Conservation (phyloP, 1,284 basidiomycete species). For the Ceratobasidium sp. region DNA sequence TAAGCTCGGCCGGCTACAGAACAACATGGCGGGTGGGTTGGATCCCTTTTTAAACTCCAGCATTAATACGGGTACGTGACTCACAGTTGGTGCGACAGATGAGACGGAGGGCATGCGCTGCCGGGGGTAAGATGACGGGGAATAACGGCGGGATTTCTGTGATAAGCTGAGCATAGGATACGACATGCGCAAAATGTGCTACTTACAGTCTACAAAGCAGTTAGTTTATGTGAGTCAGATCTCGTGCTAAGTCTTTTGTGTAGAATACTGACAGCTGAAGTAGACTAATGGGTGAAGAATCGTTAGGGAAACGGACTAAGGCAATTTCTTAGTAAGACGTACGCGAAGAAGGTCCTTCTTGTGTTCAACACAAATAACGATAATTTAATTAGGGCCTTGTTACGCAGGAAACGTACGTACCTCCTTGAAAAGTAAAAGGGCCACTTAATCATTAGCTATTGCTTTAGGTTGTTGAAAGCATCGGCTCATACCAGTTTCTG, state of each 20-base stretch:
- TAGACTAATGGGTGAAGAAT: background rate
- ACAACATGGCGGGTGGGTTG: no score
- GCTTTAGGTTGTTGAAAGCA: background rate
- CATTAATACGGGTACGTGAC: background rate
- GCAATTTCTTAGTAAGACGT: background rate
- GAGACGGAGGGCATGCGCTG: background rate
- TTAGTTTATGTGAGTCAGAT: background rate
- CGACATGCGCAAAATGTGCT: background rate
- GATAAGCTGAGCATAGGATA: background rate
- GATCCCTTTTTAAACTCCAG: background rate
- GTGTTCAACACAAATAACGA: background rate
- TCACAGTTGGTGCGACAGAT: background rate
- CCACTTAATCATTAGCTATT: background rate
- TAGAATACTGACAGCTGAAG: background rate
- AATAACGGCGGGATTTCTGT: background rate
- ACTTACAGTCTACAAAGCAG: background rate
- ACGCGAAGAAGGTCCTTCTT: background rate
- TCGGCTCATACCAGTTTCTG: background rate
- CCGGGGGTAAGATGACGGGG: background rate
- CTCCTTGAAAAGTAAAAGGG: background rate
- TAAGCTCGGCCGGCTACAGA: background rate
- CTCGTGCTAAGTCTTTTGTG: background rate
- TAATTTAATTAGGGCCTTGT: background rate
- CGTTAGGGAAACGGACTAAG: background rate
- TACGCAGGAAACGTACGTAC: background rate